A percentile compares a stretch with the other conserved stretches of the same genome.
Conservation (phyloP, 2,329 filamentous ascomycete species). For the Ascochyta clinopodiicola region DNA sequence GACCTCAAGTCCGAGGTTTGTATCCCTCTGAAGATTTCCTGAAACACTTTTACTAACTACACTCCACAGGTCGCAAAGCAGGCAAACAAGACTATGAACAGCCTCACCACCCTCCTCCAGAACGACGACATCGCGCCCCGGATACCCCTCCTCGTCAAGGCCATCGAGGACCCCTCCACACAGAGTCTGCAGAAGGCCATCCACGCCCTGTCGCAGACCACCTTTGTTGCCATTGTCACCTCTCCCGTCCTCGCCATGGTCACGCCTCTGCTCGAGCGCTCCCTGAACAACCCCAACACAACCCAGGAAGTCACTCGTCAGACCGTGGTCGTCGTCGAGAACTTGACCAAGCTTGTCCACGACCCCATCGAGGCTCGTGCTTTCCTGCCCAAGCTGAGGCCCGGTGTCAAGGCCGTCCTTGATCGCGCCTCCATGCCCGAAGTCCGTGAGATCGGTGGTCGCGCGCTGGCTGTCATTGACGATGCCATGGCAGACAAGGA, state of each 20-base stretch:
- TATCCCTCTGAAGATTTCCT: not conserved
- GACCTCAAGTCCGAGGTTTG: constrained; percentile 81
- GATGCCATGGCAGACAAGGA: constrained; percentile 77
- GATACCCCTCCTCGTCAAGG: constrained; percentile 89
- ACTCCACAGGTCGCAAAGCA: constrained; percentile 69
- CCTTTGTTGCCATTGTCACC: constrained; percentile 96
- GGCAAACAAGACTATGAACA: constrained; percentile 89
- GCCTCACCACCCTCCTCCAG: constrained; percentile 84
- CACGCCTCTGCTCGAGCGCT: constrained; percentile 91
- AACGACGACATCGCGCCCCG: constrained; percentile 96
- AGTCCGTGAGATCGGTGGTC: constrained; percentile 85
- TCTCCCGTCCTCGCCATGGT: constrained; percentile 93
- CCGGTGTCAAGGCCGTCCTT: constrained; percentile 88
- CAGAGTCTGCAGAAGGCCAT: constrained; percentile 94
- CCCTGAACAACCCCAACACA: constrained; percentile 88
- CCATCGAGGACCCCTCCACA: constrained; percentile 91
- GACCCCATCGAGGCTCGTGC: constrained; percentile 92
- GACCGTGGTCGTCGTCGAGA: constrained; percentile 95
- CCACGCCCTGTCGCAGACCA: constrained; percentile 94
- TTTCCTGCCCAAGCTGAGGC: constrained; percentile 92
- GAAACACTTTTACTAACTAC: constrained; percentile 19
- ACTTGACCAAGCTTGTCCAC: constrained; percentile 97
- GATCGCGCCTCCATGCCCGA: constrained; percentile 91
- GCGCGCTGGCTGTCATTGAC: constrained; percentile 85
- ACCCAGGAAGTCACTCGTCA: constrained; percentile 93